Conservation (phyloP, 257 asterid species). For the Ballota nigra region DNA sequence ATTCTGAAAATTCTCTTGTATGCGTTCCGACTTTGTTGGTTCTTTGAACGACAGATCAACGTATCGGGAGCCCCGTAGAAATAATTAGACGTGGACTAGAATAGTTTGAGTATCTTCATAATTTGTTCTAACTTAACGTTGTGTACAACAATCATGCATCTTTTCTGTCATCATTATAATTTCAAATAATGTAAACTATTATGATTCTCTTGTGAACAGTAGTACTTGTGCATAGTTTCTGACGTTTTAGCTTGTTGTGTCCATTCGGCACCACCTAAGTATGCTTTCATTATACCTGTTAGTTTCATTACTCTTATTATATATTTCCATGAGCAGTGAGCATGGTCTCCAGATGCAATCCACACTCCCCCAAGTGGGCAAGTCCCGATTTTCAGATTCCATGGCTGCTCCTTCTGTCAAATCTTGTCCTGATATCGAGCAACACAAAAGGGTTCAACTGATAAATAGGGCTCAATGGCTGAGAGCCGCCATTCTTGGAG, state of each 20-base stretch:
- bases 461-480: constrained; percentile 58
- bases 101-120: neutral
- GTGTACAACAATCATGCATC: constrained; percentile 10
- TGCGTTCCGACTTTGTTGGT: constrained; percentile 12
- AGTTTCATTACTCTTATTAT: neutral
- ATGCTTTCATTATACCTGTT: neutral
- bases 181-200: neutral
- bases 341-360: constrained; percentile 32
- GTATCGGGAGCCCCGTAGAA: neutral
- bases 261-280: constrained; percentile 33
- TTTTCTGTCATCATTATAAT: neutral
- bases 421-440: constrained; percentile 27
- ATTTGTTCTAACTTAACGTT: neutral
- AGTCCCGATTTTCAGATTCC: constrained; percentile 1
- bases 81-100: neutral
- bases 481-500: constrained; percentile 74
- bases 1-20: neutral
- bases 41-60: constrained; percentile 6
- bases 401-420: constrained; percentile 29
- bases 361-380: constrained; percentile 42
- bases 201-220: neutral
- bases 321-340: constrained; percentile 27
- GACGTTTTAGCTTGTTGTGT: constrained; percentile 25
- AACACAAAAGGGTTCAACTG: constrained; percentile 12
- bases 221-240: constrained; percentile 11